Evolutionary conservation across 768 basidiomycete genomes (phyloP).

Genomic region (Boletellus ananiceps): DNA sequence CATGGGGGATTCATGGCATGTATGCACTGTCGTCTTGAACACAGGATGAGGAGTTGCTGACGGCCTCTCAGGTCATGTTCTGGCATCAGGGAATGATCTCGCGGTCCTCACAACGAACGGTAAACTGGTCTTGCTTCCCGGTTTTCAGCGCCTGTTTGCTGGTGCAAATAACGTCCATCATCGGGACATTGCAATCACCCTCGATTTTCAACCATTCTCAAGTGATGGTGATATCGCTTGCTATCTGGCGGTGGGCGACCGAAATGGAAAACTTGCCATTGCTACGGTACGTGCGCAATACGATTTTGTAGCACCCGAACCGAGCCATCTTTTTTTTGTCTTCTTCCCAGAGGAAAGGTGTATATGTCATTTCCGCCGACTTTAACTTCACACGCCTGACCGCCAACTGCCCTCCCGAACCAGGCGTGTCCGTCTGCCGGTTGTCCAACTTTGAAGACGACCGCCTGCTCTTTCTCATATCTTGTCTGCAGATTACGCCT

Average conservation of each 20-base stretch:
- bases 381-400: constrained; percentile 16
- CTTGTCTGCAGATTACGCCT: constrained; percentile 53
- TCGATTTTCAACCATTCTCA: constrained; percentile 22
- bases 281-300: constrained; percentile 37
- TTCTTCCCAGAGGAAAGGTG: constrained; percentile 18
- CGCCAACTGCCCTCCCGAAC: constrained; percentile 31
- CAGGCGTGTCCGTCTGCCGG: constrained; percentile 24
- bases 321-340: not conserved
- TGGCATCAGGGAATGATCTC: constrained; percentile 41
- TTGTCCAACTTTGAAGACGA: constrained; percentile 15
- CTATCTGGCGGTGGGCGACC: constrained; percentile 47
- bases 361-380: constrained; percentile 24
- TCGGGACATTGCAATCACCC: constrained; percentile 29
- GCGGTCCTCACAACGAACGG: constrained; percentile 27
- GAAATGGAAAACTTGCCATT: constrained; percentile 38
- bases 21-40: constrained; percentile 5
- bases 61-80: constrained; percentile 37
- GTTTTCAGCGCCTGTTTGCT: constrained; percentile 24
- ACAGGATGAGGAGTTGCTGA: not conserved
- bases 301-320: not conserved
- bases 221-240: constrained; percentile 27
- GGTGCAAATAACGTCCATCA: constrained; percentile 35
- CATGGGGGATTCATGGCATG: constrained; percentile 26
- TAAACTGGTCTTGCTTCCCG: constrained; percentile 25
- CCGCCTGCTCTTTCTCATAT: constrained; percentile 27